Conservation (phyloP, 2,329 filamentous ascomycete species). For the Myriosclerotinia duriaeana region DNA sequence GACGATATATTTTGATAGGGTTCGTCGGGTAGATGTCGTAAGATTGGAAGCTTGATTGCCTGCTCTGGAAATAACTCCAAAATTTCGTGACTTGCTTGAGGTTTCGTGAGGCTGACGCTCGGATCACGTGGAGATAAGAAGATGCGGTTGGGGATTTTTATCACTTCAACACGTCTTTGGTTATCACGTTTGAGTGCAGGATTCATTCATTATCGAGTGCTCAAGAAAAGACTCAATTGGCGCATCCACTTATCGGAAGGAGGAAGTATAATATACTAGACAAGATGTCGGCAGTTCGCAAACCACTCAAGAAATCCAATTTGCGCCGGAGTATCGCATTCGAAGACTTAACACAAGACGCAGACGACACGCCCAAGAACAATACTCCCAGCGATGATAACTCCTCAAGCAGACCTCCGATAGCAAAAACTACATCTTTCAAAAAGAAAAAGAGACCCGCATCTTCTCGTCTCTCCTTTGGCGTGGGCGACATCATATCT, state of each 20-base stretch:
- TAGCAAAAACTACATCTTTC: slow-evolving; percentile 49
- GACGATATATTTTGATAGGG: slow-evolving; percentile 28
- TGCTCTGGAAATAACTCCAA: slow-evolving; percentile 16
- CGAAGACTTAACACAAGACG: slow-evolving; percentile 38
- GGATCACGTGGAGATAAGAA: slow-evolving; percentile 37
- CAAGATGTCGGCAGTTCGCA: slow-evolving; percentile 43
- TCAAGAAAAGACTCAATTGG: not conserved
- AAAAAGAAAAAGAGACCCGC: slow-evolving; percentile 69
- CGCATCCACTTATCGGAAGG: too few species aligned
- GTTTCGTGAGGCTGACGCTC: slow-evolving; percentile 26
- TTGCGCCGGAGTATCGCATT: slow-evolving; percentile 57
- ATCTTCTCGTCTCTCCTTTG: slow-evolving; percentile 73
- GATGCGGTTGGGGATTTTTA: not conserved
- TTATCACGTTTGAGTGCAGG: not conserved
- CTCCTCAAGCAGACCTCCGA: slow-evolving; percentile 44
- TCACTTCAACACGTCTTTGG: not conserved
- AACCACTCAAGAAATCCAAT: slow-evolving; percentile 57
- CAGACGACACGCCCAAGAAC: slow-evolving; percentile 29
- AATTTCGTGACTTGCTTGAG: slow-evolving; percentile 24
- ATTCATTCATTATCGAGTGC: not conserved
- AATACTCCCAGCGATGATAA: slow-evolving; percentile 18
- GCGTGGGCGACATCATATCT: slow-evolving; percentile 56
- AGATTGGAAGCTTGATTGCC: slow-evolving; percentile 20
- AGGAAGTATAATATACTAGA: not conserved
- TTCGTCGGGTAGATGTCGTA: slow-evolving; percentile 25